Evolutionary conservation across 2,329 filamentous ascomycete species (phyloP), one percentile per base, ranked within the genome.

Genomic region (Diaporthe vexans): DNA sequence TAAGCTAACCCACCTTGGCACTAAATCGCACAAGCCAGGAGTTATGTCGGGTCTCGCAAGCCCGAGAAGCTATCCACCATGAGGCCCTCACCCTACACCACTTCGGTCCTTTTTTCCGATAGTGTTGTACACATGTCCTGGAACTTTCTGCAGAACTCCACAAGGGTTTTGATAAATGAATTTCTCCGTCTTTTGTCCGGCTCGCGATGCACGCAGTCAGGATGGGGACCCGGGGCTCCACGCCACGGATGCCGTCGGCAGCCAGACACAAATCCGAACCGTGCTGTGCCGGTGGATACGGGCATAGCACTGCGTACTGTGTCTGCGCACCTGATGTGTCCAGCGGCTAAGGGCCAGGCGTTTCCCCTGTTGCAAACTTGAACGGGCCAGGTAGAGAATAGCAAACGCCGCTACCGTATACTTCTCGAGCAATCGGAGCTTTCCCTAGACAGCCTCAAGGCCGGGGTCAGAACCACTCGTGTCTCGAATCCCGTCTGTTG

Each of bases 161-260:
- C 73, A 74, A 58, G 73, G 70, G 46, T 43, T 43, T 29, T 73
- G 48, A 54, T 57, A 75, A 56, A 75, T 71, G 35, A 75, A 73
- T 75, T 75, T 63, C 63, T 74, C 74, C 74, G 71, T 75, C 43
- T 69, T 69, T 71, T 46, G 43, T 58, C 35, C 72, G 56, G 54
- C 71, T 58, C 70, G 46, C 56, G 69, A 59, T 71, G 69, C 69
- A 51, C 69, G 73, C 69, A 48, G 69, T 40, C 54, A 37, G 46
- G 46, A 72, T 68, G 69, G 46, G 29, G 46, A n/a, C 61, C 29
- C 69, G 35, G 54, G 29, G 19, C 33, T 35, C n/a, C 63, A 52
- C 26, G 63, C 63, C 21, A 52, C 63, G 63, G 63, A 67, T 52
- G 63, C 46, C 63, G n/a, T 51, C 46, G 63, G 46, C 46, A 52